Base-by-base conservation (phyloP, 2,329 filamentous ascomycete genomes). In the Helminthosporium solani region DNA sequence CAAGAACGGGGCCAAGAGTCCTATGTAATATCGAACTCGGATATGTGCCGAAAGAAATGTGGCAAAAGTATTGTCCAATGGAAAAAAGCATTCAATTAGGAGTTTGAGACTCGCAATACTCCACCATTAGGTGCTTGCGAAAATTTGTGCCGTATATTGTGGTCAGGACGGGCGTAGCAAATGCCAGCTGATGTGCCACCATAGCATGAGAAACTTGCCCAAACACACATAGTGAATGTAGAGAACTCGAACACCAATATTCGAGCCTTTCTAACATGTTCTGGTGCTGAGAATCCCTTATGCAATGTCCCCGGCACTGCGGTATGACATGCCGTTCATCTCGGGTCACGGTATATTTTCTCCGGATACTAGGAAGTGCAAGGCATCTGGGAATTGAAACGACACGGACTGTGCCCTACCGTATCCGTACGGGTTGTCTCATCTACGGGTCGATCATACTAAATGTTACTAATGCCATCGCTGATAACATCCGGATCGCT, bases 161-260 rank as follows among this genome's bases (percentile, higher is more conserved):
- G 21, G 23, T 35, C 12, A 35, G 42, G 25, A 34, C 35, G n/a
- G 42, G 27, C 30, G 25, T 23, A 31, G 23, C 12, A 18, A 7
- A 6, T 18, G 20, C 28, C 27, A 25, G 27, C 39, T 33, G 33
- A 31, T 35, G 42, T 34, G 27, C 33, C 28, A 9, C 11, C 4
- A 28, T 35, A n/a, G 35, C 36, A 35, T 40, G 25, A 27, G 42
- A 39, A 44, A 44, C 33, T 33, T 44, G 41, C 41, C 40, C 42
- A 45, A 45, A 45, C 42, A 18, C 20, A 35, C 42, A 35, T 35
- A 30, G 7, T 27, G 4, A 40, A 16, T n/a, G 12, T 23, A 5
- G n/a, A 21, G 34, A 21, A 37, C 18, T n/a, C 14, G 12, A 14
- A n/a, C 28, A 12, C 7, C 28, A n/a, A 31, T 14, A 31, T 31